Evolutionary conservation across 148 eudicot species (phyloP).

Genomic region (Pharnaceum exiguum): DNA sequence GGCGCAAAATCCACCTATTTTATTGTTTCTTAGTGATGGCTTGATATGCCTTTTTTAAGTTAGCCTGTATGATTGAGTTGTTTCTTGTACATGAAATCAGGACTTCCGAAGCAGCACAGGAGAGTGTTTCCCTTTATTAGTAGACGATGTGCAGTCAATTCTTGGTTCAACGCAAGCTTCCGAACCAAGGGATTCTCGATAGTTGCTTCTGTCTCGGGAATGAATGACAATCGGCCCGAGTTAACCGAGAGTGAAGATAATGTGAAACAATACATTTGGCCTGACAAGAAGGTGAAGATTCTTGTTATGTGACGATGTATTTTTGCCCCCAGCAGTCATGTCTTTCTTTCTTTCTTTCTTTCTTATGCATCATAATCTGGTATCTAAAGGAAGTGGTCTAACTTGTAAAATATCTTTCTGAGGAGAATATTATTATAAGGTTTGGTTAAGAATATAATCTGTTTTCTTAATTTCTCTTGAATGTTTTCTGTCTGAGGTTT

Average conservation of each 20-base stretch:
- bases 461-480: no score
- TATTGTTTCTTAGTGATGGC: background rate
- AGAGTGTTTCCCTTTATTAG: constrained; percentile 24
- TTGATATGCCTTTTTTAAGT: background rate
- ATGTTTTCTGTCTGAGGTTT: no score
- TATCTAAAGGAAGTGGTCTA: no score
- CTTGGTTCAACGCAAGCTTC: constrained; percentile 18
- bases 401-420: no score
- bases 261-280: constrained; percentile 45
- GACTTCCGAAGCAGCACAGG: constrained; percentile 24
- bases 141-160: constrained; percentile 16
- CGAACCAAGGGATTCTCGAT: constrained; percentile 27
- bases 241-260: constrained; percentile 28
- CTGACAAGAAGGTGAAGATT: constrained; percentile 47
- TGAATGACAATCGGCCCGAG: constrained; percentile 30
- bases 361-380: no score
- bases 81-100: constrained; percentile 12
- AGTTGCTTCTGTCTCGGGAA: constrained; percentile 26
- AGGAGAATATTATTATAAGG: no score
- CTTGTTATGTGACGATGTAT: background rate
- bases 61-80: background rate
- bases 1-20: background rate
- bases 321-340: background rate
- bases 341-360: no score
- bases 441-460: no score